Base-by-base conservation (phyloP, 306 rosid genomes). In the Cicer bijugum region DNA sequence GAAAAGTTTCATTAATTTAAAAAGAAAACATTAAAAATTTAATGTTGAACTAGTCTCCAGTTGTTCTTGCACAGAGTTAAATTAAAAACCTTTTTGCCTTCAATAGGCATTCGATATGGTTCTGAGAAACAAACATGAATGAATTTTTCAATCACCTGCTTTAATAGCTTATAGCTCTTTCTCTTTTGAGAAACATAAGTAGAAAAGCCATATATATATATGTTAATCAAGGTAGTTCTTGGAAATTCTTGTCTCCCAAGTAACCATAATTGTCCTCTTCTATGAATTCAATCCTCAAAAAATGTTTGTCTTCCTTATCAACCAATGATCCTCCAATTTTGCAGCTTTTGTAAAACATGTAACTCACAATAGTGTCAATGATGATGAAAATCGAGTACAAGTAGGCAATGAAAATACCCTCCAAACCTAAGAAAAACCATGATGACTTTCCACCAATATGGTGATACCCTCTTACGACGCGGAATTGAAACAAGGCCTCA, bases 401-500 rank as follows among this genome's bases (percentile, higher is more conserved):
- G 40, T 89, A 88, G 42, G 96, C 95, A 47, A 93, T 85, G 61
- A 91, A 71, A 69, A 86, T 48, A 1, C 89, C 90, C 86, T 93
- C 98, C 23, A 82, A 17, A 47, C 62, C 87, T 73, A 82, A 10
- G 2, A 85, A 76, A 61, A 75, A 46, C 35, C 77, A 79, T 2
- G 80, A 79, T 4, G 80, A 44, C 67, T 50, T 79, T 20, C 56
- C 83, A 51, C 51, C 60, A 19, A 39, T 10, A 28, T 28, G 4
- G 37, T 62, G 83, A 57, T 60, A 89, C 39, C 84, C 83, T 74
- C 85, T 76, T 0, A 93, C 85, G 46, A 91, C 53, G 51, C 94
- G 74, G 75, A 66, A 85, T 7, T 91, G 98, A 60, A 93, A 93
- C 87, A 93, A 74, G 46, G 96, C 96, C 74, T 91, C 98, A 10